phyloP scores from a whole-genome alignment of 177 flowering plant genomes.

The Vitis hybrid region DNA sequence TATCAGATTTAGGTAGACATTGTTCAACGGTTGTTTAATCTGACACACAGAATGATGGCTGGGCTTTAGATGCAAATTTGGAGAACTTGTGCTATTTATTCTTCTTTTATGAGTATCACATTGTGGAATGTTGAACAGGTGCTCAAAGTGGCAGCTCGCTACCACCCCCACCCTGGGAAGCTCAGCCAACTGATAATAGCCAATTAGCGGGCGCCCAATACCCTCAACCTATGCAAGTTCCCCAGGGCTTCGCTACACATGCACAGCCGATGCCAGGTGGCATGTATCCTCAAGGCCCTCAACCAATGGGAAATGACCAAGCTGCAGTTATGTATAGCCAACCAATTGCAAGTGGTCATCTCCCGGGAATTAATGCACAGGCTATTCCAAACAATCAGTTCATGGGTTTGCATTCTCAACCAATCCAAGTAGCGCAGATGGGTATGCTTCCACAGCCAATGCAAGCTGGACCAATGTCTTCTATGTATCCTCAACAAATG shows the following conservation, averaged over 20 bases:
- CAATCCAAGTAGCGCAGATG: constrained; percentile 36
- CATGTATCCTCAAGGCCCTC: constrained; percentile 32
- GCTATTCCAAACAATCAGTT: constrained; percentile 33
- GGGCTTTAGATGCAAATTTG: too few species aligned
- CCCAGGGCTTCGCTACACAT: constrained; percentile 33
- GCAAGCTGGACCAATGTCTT: constrained; percentile 38
- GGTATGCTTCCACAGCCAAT: constrained; percentile 49
- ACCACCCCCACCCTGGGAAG: constrained; percentile 81
- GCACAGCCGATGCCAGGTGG: constrained; percentile 40
- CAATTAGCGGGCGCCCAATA: constrained; percentile 30
- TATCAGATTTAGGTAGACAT: neutral
- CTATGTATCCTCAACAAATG: constrained; percentile 57
- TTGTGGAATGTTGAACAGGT: constrained; percentile 30
- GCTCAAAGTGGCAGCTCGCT: constrained; percentile 34
- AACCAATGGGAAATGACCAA: constrained; percentile 39
- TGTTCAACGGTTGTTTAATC: too few species aligned
- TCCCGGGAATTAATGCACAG: constrained; percentile 31
- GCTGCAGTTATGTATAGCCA: constrained; percentile 48
- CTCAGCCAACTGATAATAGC: constrained; percentile 38
- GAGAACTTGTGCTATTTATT: constrained; percentile 1
- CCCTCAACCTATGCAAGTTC: constrained; percentile 42
- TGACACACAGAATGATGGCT: too few species aligned
- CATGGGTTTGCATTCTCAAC: constrained; percentile 39
- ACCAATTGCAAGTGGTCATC: constrained; percentile 34
- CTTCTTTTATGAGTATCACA: neutral